Evolutionary conservation across 2,329 filamentous ascomycete species (phyloP).

Genomic region (Sporothrix phasma): DNA sequence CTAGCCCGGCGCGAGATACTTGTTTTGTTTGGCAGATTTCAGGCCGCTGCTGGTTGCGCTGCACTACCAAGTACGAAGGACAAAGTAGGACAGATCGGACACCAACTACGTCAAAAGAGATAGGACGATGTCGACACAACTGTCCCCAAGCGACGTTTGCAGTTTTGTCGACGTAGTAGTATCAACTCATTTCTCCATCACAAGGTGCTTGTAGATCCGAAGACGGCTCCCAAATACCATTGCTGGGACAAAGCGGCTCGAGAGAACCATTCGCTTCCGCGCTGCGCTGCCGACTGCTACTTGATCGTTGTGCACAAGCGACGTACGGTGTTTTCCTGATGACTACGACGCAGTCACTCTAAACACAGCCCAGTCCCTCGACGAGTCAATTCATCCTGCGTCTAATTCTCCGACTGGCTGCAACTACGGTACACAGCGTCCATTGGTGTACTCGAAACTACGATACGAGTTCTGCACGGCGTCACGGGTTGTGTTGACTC

Average conservation of each 20-base stretch:
- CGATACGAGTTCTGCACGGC: too few relatives aligned
- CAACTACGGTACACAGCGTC: background rate
- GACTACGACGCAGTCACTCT: background rate
- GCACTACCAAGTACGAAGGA: too few relatives aligned
- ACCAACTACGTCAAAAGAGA: too few relatives aligned
- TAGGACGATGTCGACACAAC: too few relatives aligned
- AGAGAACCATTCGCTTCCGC: background rate
- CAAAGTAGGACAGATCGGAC: too few relatives aligned
- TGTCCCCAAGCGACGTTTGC: too few relatives aligned
- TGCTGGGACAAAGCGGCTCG: background rate
- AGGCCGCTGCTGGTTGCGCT: background rate
- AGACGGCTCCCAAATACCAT: background rate
- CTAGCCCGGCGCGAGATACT: background rate
- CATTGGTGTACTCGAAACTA: too few relatives aligned
- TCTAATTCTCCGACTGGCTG: background rate
- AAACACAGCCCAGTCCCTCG: background rate
- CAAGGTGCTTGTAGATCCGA: background rate
- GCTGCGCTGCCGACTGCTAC: background rate
- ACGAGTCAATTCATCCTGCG: background rate
- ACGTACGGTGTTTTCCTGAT: background rate
- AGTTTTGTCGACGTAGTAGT: background rate
- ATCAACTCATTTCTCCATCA: background rate
- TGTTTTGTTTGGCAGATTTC: conserved; percentile 6
- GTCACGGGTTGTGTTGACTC: conserved; percentile 4
- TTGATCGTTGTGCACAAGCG: background rate